Conservation (phyloP, 352 stramenopile species). For the Phytophthora pisi region DNA sequence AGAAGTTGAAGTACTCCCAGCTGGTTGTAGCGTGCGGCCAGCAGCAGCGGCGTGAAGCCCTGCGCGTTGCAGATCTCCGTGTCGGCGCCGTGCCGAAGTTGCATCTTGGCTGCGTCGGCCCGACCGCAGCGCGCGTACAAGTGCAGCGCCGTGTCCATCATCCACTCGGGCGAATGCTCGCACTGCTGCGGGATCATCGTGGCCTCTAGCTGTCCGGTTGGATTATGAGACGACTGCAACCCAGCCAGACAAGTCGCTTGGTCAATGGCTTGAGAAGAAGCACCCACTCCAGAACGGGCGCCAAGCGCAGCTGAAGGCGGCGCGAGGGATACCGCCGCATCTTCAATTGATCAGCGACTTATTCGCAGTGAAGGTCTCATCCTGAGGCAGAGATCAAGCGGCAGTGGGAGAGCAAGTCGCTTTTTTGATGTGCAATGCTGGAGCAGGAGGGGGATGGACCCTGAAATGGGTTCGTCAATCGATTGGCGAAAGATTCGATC, state of each 20-base stretch:
- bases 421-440: constrained; percentile 20
- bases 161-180: constrained; percentile 10
- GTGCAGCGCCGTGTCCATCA: constrained; percentile 48
- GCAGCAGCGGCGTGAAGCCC: constrained; percentile 41
- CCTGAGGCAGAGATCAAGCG: constrained; percentile 21
- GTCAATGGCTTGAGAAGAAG: constrained; percentile 23
- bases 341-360: constrained; percentile 14
- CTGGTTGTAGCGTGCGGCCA: constrained; percentile 39
- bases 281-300: not conserved
- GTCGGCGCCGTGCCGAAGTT: constrained; percentile 40
- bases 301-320: constrained; percentile 10
- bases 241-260: not conserved
- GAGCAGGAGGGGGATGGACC: constrained; percentile 7
- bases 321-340: not conserved
- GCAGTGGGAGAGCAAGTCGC: constrained; percentile 13
- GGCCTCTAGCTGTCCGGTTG: not conserved
- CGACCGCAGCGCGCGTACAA: constrained; percentile 40
- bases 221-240: constrained; percentile 13
- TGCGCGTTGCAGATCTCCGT: constrained; percentile 34
- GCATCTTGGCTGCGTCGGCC: constrained; percentile 24
- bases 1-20: constrained; percentile 42
- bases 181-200: constrained; percentile 6
- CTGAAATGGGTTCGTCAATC: constrained; percentile 8
- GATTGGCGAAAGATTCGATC: constrained; percentile 12
- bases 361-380: constrained; percentile 20